Base-by-base conservation (phyloP, 768 basidiomycete species). In the Dictyophora rubrovolvata region DNA sequence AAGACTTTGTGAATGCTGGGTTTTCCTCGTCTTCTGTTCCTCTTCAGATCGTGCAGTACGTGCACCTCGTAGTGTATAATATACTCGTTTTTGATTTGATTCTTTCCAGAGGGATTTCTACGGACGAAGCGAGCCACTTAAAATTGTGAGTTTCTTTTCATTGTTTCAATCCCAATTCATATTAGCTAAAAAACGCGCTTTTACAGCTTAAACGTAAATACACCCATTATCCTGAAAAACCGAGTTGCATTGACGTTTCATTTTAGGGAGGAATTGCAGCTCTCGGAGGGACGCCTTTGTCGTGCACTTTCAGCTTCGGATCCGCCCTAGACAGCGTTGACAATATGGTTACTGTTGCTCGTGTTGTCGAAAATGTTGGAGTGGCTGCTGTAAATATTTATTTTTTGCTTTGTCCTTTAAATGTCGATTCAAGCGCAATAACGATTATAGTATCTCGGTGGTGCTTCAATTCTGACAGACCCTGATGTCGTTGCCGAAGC, bases 291-390 rank as follows among this genome's bases (percentile, higher is more conserved):
- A 48, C 86, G 5, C 71, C 87, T 55, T 73, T 74, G 12, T 72
- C 68, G 22, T 92, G 89, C 75, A 68, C 71, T 35, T 91, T 89
- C 75, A 77, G 86, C 65, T 89, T 93, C 63, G 74, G 75, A 56
- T 70, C 74, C 1, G 86, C 72, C 0, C 73, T 92, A 53, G 78
- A 74, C 1, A 80, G 85, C 67, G 87, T 90, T 37, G 34, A 77
- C 3, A 84, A 82, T 14, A 88, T 89, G 86, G 78, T 82, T 28
- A 74, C 80, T 1, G 77, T 77, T 10, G 90, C 89, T 1, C 87
- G 89, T 61, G 73, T 84, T 0, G 79, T 93, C 18, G 90, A 93
- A 73, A 76, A 80, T 57, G 76, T 88, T 47, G 90, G 90, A 56
- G 87, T 90, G 37, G 69, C 74, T 18, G 89, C 87, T 51, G 57